Conservation (phyloP, 345 rosid species). For the Eucalyptus marginata region DNA sequence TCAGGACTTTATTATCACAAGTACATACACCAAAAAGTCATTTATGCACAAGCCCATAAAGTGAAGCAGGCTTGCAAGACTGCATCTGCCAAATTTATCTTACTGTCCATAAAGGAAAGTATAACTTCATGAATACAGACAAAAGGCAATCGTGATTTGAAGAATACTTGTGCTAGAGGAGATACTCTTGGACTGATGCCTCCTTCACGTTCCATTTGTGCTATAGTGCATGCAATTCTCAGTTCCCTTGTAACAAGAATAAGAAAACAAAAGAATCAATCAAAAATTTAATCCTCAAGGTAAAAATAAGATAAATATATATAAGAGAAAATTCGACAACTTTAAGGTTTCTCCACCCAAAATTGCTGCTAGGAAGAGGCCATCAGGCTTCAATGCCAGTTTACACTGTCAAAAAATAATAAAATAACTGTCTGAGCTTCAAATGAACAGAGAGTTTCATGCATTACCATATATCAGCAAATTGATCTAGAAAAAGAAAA, state of each 20-base stretch:
- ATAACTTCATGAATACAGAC: neutral
- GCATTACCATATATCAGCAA: neutral
- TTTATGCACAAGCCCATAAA: neutral
- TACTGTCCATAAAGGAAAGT: neutral
- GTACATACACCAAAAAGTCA: neutral
- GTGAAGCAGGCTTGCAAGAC: neutral
- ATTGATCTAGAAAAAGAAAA: neutral
- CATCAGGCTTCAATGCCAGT: constrained; percentile 96
- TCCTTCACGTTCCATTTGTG: constrained; percentile 99
- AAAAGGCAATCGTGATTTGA: neutral
- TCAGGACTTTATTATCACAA: neutral
- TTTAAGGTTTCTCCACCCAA: constrained; percentile 98
- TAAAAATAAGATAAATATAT: neutral
- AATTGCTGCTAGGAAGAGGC: constrained; percentile 95
- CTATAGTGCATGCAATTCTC: constrained; percentile 94
- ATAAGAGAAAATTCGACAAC: constrained; percentile 21
- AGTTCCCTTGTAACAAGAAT: constrained; percentile 45
- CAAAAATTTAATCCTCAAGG: neutral
- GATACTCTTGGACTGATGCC: constrained; percentile 93
- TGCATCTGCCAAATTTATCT: neutral
- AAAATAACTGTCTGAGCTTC: constrained; percentile 6
- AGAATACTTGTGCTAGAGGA: constrained; percentile 86
- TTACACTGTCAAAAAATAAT: constrained; percentile 53
- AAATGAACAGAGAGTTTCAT: neutral
- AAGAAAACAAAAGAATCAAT: neutral